Conservation (phyloP, 2,329 filamentous ascomycete genomes). For the Verticillium isaacii region DNA sequence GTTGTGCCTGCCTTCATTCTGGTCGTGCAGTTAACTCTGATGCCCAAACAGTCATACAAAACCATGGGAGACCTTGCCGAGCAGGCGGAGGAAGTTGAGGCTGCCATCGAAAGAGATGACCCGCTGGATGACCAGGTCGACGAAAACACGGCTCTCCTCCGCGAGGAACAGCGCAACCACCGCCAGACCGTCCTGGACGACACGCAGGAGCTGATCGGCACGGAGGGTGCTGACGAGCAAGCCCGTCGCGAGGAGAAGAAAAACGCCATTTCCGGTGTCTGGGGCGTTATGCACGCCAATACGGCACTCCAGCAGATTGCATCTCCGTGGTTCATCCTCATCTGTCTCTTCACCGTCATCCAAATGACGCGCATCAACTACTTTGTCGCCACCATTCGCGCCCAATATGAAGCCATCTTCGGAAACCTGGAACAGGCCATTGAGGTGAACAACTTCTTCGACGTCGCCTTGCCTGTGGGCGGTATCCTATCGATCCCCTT, state of each 20-base stretch:
- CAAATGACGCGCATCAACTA: slow-evolving; percentile 86
- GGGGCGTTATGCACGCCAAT: slow-evolving; percentile 76
- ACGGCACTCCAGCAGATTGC: slow-evolving; percentile 68
- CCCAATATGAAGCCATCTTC: slow-evolving; percentile 77
- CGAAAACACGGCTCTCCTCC: slow-evolving; percentile 50
- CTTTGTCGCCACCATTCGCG: slow-evolving; percentile 80
- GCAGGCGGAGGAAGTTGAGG: slow-evolving; percentile 54
- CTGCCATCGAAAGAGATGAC: slow-evolving; percentile 21
- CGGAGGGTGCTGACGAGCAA: slow-evolving; percentile 56
- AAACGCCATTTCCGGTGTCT: slow-evolving; percentile 70
- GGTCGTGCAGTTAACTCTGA: slow-evolving; percentile 61
- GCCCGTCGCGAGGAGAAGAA: slow-evolving; percentile 63
- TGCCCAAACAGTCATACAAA: slow-evolving; percentile 76
- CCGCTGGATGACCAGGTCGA: slow-evolving; percentile 52
- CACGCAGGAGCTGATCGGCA: slow-evolving; percentile 69
- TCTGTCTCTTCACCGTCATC: slow-evolving; percentile 74
- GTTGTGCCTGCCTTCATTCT: slow-evolving; percentile 64
- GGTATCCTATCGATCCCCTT: slow-evolving; percentile 84
- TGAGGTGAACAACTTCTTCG: slow-evolving; percentile 78
- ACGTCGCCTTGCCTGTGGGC: slow-evolving; percentile 71
- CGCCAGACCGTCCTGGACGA: slow-evolving; percentile 62
- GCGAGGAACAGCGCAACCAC: slow-evolving; percentile 52
- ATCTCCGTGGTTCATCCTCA: slow-evolving; percentile 80
- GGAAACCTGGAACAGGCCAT: slow-evolving; percentile 55
- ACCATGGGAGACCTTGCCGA: slow-evolving; percentile 78